Evolutionary conservation across 1,139 yeast genomes (phyloP).

Genomic region (Geotrichum aggregatum): DNA sequence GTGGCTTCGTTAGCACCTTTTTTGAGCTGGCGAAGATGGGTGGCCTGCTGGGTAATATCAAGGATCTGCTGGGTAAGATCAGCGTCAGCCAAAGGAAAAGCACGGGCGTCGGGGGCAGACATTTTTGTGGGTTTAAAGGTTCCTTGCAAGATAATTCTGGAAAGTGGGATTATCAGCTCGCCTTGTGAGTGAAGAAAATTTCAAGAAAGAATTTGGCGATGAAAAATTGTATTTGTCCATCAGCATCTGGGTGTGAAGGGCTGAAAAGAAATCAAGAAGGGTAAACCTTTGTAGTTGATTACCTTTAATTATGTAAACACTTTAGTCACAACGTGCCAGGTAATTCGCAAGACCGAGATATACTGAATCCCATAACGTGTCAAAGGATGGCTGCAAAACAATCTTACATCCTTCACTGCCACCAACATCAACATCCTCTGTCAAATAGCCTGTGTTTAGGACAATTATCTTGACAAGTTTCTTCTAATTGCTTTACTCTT

Average conservation of each 20-base stretch:
- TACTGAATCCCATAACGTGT: slow-evolving; percentile 8
- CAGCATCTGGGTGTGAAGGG: neutral
- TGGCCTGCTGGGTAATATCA: slow-evolving; percentile 96
- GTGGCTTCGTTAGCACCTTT: slow-evolving; percentile 99
- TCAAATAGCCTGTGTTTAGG: slow-evolving; percentile 1
- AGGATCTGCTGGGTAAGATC: slow-evolving; percentile 93
- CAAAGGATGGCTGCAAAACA: slow-evolving; percentile 7
- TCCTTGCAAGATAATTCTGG: slow-evolving; percentile 28
- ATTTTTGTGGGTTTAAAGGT: slow-evolving; percentile 28
- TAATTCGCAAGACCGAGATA: slow-evolving; percentile 6
- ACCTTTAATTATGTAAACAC: neutral
- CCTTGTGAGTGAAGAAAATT: slow-evolving; percentile 20
- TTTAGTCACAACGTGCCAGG: neutral
- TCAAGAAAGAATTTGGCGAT: neutral
- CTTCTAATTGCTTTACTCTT: slow-evolving; percentile 7
- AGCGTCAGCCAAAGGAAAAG: slow-evolving; percentile 98
- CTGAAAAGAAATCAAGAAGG: neutral
- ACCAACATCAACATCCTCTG: neutral
- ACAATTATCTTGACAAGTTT: slow-evolving; percentile 5
- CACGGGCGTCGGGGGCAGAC: slow-evolving; percentile 47
- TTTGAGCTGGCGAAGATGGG: slow-evolving; percentile 96
- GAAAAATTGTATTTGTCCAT: neutral
- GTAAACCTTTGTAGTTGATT: neutral
- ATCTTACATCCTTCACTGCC: neutral
- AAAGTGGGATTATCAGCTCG: slow-evolving; percentile 21